Evolutionary conservation across 495 filamentous ascomycete species (phyloP), one percentile per base, ranked within the genome.

Genomic region (Hyaloscypha variabilis): DNA sequence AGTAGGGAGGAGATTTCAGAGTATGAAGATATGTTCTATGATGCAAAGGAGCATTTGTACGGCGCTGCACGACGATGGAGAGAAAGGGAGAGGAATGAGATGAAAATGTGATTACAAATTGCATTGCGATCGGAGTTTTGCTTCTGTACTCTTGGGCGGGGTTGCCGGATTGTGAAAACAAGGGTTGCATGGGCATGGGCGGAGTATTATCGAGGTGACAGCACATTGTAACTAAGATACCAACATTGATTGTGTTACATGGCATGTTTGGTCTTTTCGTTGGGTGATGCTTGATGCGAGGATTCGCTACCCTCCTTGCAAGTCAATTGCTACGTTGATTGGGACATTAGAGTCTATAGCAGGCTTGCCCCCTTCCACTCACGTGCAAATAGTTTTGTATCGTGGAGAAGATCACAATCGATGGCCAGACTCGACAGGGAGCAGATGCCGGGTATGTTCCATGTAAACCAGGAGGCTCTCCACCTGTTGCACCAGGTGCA

Each of bases 21-120:
- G 67, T 81, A 90, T 61, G 89, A 91, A 65, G 85, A 90, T 67
- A 73, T 90, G 70, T 82, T 90, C 64, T 87, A 89, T 77, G 85
- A 90, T 71, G 84, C 88, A 69, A 87, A 84, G 63, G 80, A 84
- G 63, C 83, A 87, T 69, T 76, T 88, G 67, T 87, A 87, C 69
- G 84, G 87, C 58, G 89, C 87, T 39, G 81, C 82, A 65, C 78
- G 77, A 70, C 81, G 87, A 65, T 75, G 81, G 23, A 56, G 70
- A 53, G 26, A 39, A 29, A 46, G 54, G 31, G 34, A n/a, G 31
- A 30, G 0, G 1, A 53, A 25, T 23, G 60, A 39, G 36, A 46
- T 46, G 39, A 54, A 52, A 3, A 58, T 52, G 42, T 68, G 56
- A 56, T 54, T 62, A 30, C 14, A 58, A 60, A 42, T 58, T 69